Evolutionary conservation across 2,329 filamentous ascomycete genomes (phyloP), one percentile per base, ranked within the genome.

Genomic region (Diaporthe eres): DNA sequence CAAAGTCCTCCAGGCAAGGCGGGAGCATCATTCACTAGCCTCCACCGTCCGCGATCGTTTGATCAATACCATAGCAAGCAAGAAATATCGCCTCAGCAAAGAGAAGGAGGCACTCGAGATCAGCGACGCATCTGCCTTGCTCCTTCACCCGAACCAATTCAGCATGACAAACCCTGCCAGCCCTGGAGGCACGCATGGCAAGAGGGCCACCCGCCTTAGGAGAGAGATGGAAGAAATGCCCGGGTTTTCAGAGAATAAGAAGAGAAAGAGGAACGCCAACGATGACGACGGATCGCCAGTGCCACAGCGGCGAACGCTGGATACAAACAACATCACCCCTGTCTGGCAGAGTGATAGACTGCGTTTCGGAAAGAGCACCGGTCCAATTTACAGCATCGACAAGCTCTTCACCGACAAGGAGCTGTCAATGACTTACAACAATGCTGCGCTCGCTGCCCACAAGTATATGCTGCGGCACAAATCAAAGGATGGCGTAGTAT

Each of bases 321-420:
- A 93, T 65, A 85, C 87, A 60, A 88, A 88, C 74, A 89, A 86
- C 79, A 91, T 88, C 42, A 93, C 91, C 1, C 87, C 91, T 9
- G 84, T 92, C 34, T 93, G 91, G 91, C 89, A 91, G 80, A 90
- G 87, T 70, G 91, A 93, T 78, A 89, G 90, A 80, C 84, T 91
- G 71, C 86, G 88, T 78, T 84, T 85, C 75, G 85, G 89, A 74
- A 89, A 90, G 81, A 88, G 91, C 79, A 88, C 90, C 28, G 91
- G 90, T 12, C 88, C 90, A 0, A 84, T 91, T 2, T 93, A 92
- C 81, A 93, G 90, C 81, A 90, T 94, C 76, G 91, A 93, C 79
- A 93, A 93, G 85, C 88, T 94, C 51, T 94, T 94, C 70, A 93
- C 92, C 0, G 92, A 94, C 79, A 93, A 92, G 83, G 92, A 94